A percentile compares a stretch with the other conserved stretches of the same genome.
phyloP scores from a whole-genome alignment of 2,329 filamentous ascomycete species.

The Albifimbria verrucaria region DNA sequence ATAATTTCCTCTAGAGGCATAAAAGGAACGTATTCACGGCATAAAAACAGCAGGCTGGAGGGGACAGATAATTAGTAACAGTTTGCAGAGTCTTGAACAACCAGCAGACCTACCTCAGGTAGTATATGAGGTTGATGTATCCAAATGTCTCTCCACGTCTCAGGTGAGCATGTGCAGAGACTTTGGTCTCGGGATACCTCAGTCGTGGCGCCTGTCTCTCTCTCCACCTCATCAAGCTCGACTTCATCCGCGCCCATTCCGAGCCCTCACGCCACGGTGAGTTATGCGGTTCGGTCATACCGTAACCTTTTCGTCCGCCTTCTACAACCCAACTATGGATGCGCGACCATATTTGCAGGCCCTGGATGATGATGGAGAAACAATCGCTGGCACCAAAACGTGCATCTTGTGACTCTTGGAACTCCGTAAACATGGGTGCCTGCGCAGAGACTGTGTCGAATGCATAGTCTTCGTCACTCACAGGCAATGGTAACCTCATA shows the following conservation, averaged over 20 bases:
- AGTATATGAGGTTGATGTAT: constrained; percentile 21
- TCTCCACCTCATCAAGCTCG: constrained; percentile 15
- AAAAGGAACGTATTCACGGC: constrained; percentile 20
- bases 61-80: not conserved
- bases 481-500: constrained; percentile 12
- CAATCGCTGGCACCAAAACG: constrained; percentile 10
- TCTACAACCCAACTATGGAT: constrained; percentile 20
- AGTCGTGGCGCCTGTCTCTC: constrained; percentile 11
- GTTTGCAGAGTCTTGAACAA: not conserved
- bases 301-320: constrained; percentile 13
- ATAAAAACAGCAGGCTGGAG: constrained; percentile 13
- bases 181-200: constrained; percentile 18
- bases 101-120: constrained; percentile 13
- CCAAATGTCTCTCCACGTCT: constrained; percentile 21
- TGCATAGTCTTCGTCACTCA: constrained; percentile 15
- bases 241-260: constrained; percentile 16
- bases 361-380: constrained; percentile 14
- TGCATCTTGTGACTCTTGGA: not conserved
- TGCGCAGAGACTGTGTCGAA: not conserved
- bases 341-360: constrained; percentile 18
- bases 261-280: constrained; percentile 17
- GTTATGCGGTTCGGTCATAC: constrained; percentile 16
- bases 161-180: constrained; percentile 17
- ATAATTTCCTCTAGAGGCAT: constrained; percentile 17
- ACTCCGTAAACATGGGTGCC: not conserved